Evolutionary conservation across 495 filamentous ascomycete species (phyloP), one percentile per base, ranked within the genome.

Genomic region (Darksidea phi): DNA sequence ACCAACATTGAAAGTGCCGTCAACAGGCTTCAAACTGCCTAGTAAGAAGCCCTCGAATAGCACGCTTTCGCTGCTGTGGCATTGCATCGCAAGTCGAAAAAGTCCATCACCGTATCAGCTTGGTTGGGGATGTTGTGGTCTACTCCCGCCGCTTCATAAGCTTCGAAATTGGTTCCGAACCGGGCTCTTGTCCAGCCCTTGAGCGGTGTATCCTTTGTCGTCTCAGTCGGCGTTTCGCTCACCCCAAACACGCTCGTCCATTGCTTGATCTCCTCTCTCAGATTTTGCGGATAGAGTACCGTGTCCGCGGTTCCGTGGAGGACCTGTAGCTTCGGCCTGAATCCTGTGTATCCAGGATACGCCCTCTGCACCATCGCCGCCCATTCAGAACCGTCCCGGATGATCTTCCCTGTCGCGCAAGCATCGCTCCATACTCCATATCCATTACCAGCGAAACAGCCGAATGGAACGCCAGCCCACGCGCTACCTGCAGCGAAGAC

Each of bases 401-500:
- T 70, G 18, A 73, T 53, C 11, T 82, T 65, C 50, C 82, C 83
- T 47, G 77, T 72, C 1, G 81, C 75, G 62, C 83, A 85, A 6
- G 77, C 80, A 62, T 77, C 74, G 75, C 82, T 81, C 78, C 82
- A 84, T 13, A 73, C 72, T 3, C 72, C 76, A 67, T 34, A 75
- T 66, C 56, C 74, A 72, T 61, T 73, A 64, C 59, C 74, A 55
- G 57, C 70, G 70, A 83, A 86, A 73, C 84, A 87, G 6, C 83
- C 84, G 26, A 79, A 82, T 6, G 84, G 71, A 0, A 87, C 82
- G 15, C 84, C 84, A 4, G 82, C 72, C 69, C 81, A 86, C 18
- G 76, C 82, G 7, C 76, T 78, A 13, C 77, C 82, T 4, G 82
- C 83, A 24, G 80, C 77, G 64, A 84, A 85, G 8, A 84, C 74